Base-by-base conservation (phyloP, 2,329 filamentous ascomycete species). In the Epichloe gansuensis region DNA sequence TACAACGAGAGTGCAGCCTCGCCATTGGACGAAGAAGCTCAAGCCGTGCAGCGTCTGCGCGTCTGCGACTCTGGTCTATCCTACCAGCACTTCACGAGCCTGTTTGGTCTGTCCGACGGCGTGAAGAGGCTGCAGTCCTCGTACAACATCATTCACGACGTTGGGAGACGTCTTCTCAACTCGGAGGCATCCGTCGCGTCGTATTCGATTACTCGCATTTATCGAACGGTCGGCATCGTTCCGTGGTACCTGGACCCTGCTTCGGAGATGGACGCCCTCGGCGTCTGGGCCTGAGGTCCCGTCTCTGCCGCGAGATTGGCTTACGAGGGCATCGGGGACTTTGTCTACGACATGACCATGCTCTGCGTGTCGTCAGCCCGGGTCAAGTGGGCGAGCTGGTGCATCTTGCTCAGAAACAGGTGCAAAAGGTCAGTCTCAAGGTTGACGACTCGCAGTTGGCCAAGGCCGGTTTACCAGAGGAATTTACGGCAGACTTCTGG, bases 161-260 rank as follows among this genome's bases (percentile, higher is more conserved):
- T 56, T 34, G 62, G 63, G 4, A 49, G 51, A 25, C 53, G n/a
- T n/a, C n/a, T n/a, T n/a, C n/a, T n/a, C n/a, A n/a, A n/a, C n/a
- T n/a, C n/a, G n/a, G n/a, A n/a, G n/a, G n/a, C n/a, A n/a, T n/a
- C n/a, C n/a, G n/a, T n/a, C n/a, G n/a, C n/a, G n/a, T n/a, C n/a
- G n/a, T n/a, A n/a, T n/a, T n/a, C n/a, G n/a, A n/a, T n/a, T n/a
- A n/a, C n/a, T n/a, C 54, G 59, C 48, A 60, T 65, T 28, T 56
- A 60, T 23, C 53, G 50, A 12, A 60, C 57, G 9, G 3, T 60
- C 5, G 58, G 59, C 11, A 54, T 57, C 25, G 48, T 56, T 1
- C 61, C 63, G 5, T 63, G 61, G 61, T 63, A 63, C 54, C 60
- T 58, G 55, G 21, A 54, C 5, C 59, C 59, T 11, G 51, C 50